Base-by-base conservation (phyloP, 2,329 filamentous ascomycete species). In the Malbranchea cinnamomea region DNA sequence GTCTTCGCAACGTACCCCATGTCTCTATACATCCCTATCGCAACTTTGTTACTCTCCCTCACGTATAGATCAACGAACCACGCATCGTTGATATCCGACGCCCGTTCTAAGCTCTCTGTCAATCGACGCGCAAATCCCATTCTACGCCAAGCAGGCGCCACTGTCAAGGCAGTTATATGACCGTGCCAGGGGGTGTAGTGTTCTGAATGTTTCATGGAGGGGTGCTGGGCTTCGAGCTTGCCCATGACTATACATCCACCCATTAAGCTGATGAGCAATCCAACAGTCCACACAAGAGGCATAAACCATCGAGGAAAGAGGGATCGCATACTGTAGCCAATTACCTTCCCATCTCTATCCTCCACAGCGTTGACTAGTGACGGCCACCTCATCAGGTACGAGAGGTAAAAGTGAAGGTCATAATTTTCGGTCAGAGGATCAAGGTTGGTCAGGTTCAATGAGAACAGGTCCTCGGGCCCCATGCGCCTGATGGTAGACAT, bases 151-250 rank as follows among this genome's bases (percentile, higher is more conserved):
- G 78, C 73, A 0, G 89, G 89, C 1, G 87, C 78, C 12, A 98
- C 82, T 0, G 89, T 95, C 30, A 98, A 66, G 20, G 87, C 89
- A 4, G 89, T 98, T 50, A 98, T 92, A 57, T 98, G 89, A 12
- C 84, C 87, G 60, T 98, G 89, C 82, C 84, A 95, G n/a, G 87
- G 87, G n/a, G 93, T 77, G 59, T 91, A 92, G 59, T 94, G 84
- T 46, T 77, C 68, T 28, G 82, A 89, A 46, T 74, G 74, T 36
- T 72, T 67, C 52, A 79, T 71, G 31, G 74, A 73, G 25, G 80
- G 65, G 10, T 80, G 78, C 32, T 83, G 91, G 40, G 83, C 76
- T 62, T 95, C 87, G 37, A 92, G 71, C 62, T 98, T 98, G 50
- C 87, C 89, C 71, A 98, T 92, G 51, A 98, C 85, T 93, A 41